phyloP scores from a whole-genome alignment of 2,329 filamentous ascomycete genomes.

The Monosporascus sp. region DNA sequence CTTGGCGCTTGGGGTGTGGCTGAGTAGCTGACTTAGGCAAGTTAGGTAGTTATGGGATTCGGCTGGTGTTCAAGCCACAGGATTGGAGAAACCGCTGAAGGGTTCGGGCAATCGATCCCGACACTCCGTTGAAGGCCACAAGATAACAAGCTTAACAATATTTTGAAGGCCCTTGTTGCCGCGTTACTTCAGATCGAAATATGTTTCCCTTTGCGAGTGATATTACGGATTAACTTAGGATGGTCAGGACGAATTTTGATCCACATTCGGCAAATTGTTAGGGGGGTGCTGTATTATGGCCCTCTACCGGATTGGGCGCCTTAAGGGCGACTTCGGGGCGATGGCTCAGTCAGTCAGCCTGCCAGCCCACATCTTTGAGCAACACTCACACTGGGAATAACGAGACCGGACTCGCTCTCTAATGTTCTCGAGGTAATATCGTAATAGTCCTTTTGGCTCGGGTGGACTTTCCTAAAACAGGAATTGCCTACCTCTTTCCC shows the following conservation, averaged over 20 bases:
- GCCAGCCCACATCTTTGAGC: background rate
- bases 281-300: no score
- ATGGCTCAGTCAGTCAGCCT: background rate
- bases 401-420: background rate
- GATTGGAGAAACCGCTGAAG: no score
- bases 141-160: no score
- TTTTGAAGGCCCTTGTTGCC: no score
- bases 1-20: background rate
- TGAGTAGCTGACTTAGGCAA: background rate
- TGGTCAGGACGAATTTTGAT: no score
- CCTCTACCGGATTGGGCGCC: no score
- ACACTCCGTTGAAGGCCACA: no score
- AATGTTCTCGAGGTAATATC: background rate
- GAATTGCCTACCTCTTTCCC: conserved; percentile 1
- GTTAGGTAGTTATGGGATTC: background rate
- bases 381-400: background rate
- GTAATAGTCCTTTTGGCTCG: conserved; percentile 1
- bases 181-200: no score
- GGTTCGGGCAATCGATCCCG: no score
- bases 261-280: no score
- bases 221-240: no score
- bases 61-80: background rate
- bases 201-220: no score
- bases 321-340: conserved; percentile 6
- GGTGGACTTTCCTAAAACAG: conserved; percentile 20